phyloP scores from a whole-genome alignment of 768 basidiomycete genomes.

The Mycena indigotica region DNA sequence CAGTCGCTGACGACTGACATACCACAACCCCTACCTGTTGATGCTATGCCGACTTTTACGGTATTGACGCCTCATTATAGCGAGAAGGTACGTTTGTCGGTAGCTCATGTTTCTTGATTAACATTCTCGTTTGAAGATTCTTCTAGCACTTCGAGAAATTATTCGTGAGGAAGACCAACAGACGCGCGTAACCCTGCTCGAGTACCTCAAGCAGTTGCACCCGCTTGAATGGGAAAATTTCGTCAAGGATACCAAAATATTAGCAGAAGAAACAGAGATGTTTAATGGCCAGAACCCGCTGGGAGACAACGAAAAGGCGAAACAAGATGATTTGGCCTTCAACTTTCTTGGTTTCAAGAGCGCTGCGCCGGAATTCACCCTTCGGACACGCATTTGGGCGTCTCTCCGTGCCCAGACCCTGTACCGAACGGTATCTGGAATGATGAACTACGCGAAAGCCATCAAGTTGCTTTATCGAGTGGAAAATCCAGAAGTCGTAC shows the following conservation, averaged over 20 bases:
- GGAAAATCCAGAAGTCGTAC: slow-evolving; percentile 99
- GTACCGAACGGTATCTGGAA: slow-evolving; percentile 98
- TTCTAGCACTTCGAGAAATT: slow-evolving; percentile 95
- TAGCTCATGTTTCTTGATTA: slow-evolving; percentile 7
- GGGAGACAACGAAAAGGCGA: slow-evolving; percentile 72
- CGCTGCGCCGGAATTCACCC: slow-evolving; percentile 95
- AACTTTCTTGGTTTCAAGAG: slow-evolving; percentile 99
- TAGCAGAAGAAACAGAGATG: slow-evolving; percentile 91
- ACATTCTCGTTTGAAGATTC: slow-evolving; percentile 55
- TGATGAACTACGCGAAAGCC: slow-evolving; percentile 99
- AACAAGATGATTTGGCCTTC: slow-evolving; percentile 92
- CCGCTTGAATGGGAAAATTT: slow-evolving; percentile 99
- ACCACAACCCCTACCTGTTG: slow-evolving; percentile 91
- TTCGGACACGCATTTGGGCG: slow-evolving; percentile 99
- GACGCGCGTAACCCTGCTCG: slow-evolving; percentile 93
- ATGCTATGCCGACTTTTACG: slow-evolving; percentile 99
- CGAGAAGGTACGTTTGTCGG: slow-evolving; percentile 72
- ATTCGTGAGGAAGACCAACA: slow-evolving; percentile 98
- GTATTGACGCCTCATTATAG: slow-evolving; percentile 98
- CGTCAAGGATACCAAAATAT: slow-evolving; percentile 98
- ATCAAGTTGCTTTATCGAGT: slow-evolving; percentile 99
- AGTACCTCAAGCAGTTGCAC: slow-evolving; percentile 98
- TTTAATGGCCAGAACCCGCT: slow-evolving; percentile 76
- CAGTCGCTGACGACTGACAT: slow-evolving; percentile 93
- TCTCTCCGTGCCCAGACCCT: slow-evolving; percentile 97